phyloP scores from a whole-genome alignment of 2,329 filamentous ascomycete species.

The Metarhizium sp. region DNA sequence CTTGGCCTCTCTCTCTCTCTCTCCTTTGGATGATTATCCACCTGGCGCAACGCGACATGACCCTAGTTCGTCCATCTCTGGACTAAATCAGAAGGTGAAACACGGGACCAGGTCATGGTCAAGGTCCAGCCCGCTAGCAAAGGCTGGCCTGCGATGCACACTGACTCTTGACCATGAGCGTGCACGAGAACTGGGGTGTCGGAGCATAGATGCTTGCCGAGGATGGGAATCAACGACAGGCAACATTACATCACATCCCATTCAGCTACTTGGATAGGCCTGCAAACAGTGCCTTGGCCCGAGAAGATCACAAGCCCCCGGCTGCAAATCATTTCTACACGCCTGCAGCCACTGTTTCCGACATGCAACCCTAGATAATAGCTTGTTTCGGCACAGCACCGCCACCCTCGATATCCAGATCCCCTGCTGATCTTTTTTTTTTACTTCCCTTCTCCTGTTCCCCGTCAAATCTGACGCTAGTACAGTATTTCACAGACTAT shows the following conservation, averaged over 20 bases:
- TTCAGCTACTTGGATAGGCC: too few relatives aligned
- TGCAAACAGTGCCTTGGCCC: too few relatives aligned
- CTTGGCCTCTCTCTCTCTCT: neutral
- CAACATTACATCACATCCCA: too few relatives aligned
- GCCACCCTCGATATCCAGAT: neutral
- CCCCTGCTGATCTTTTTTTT: too few relatives aligned
- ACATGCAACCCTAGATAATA: neutral
- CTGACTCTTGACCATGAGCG: too few relatives aligned
- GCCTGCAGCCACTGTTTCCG: neutral
- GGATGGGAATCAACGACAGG: too few relatives aligned
- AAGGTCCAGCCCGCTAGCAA: neutral
- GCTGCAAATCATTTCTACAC: neutral
- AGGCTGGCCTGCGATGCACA: neutral
- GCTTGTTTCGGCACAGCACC: slow-evolving; percentile 1
- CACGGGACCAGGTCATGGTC: neutral
- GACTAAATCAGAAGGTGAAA: neutral
- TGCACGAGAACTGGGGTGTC: too few relatives aligned
- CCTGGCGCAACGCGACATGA: neutral
- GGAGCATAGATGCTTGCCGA: too few relatives aligned
- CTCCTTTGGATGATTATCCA: neutral
- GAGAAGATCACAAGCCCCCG: neutral
- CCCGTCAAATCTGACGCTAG: neutral
- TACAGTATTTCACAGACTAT: neutral
- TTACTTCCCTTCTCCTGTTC: neutral
- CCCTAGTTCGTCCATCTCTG: neutral